A percentile compares a stretch with the other conserved stretches of the same genome.
phyloP scores from a whole-genome alignment of 2,329 filamentous ascomycete species.

The Neofusicoccum umdonicola region DNA sequence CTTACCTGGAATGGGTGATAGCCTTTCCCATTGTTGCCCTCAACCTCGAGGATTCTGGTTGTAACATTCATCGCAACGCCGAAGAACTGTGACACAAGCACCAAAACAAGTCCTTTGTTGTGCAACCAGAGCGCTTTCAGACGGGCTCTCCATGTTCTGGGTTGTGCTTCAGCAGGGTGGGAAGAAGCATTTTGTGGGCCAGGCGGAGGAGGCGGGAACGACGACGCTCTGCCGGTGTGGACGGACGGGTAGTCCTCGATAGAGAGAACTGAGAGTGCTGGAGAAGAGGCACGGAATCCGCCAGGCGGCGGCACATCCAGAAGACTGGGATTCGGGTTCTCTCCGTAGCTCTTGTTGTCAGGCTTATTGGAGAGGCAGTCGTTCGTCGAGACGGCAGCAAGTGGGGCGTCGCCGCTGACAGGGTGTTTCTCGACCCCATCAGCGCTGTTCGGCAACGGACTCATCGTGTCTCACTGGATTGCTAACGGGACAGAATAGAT shows the following conservation, averaged over 20 bases:
- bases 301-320: not conserved
- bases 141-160: not conserved
- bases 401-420: not conserved
- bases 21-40: constrained; percentile 61
- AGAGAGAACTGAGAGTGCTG: not conserved
- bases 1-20: constrained; percentile 74
- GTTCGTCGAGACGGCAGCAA: not conserved
- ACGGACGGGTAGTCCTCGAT: constrained; percentile 3
- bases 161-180: not conserved
- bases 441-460: not conserved
- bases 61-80: constrained; percentile 82
- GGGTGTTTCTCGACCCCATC: not conserved
- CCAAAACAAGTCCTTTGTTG: constrained; percentile 72
- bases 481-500: not conserved
- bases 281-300: not conserved
- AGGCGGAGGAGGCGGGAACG: not conserved
- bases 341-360: not conserved
- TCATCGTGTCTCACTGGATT: not conserved
- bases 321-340: not conserved
- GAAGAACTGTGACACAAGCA: constrained; percentile 75
- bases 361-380: not conserved
- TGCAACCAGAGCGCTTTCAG: constrained; percentile 52
- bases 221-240: not conserved
- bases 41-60: constrained; percentile 69
- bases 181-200: not conserved